A percentile compares a stretch with the other conserved stretches of the same genome.
These are phyloP conservation scores for Calocybe gangraenosa DNA, from an alignment of 768 basidiomycete genomes.

Conservation along the genomic window DNA sequence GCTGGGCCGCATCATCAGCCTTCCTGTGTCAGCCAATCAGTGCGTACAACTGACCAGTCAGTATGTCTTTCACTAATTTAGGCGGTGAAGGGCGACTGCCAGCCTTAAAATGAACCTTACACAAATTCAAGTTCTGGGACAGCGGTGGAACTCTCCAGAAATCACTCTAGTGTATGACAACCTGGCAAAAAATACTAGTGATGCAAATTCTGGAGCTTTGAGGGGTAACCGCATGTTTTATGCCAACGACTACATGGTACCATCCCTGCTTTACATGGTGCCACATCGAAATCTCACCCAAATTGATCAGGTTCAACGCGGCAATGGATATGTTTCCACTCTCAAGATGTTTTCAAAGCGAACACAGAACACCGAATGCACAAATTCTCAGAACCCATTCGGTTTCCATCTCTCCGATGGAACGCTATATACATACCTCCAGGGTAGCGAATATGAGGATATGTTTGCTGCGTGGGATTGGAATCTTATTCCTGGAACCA, in stretches of 20 bases:
- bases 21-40: conserved; percentile 40
- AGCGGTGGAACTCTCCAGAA: conserved; percentile 31
- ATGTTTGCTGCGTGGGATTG: conserved; percentile 75
- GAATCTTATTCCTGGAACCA: conserved; percentile 73
- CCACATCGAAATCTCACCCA: neutral
- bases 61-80: neutral
- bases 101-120: conserved; percentile 41
- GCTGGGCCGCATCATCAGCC: conserved; percentile 62
- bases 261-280: neutral
- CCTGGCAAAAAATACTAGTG: conserved; percentile 20
- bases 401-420: conserved; percentile 74
- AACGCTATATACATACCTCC: conserved; percentile 56
- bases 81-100: conserved; percentile 29
- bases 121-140: conserved; percentile 32
- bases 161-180: conserved; percentile 18
- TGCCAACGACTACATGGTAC: conserved; percentile 21
- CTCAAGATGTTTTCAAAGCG: conserved; percentile 62
- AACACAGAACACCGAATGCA: conserved; percentile 61
- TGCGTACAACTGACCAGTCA: conserved; percentile 19
- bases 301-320: conserved; percentile 15
- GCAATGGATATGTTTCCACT: conserved; percentile 49
- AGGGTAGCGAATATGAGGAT: conserved; percentile 70
- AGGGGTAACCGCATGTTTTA: conserved; percentile 23
- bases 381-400: conserved; percentile 57
- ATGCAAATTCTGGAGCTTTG: conserved; percentile 20